phyloP scores from a whole-genome alignment of 1,284 basidiomycete genomes.

The Vanrija pseudolonga region DNA sequence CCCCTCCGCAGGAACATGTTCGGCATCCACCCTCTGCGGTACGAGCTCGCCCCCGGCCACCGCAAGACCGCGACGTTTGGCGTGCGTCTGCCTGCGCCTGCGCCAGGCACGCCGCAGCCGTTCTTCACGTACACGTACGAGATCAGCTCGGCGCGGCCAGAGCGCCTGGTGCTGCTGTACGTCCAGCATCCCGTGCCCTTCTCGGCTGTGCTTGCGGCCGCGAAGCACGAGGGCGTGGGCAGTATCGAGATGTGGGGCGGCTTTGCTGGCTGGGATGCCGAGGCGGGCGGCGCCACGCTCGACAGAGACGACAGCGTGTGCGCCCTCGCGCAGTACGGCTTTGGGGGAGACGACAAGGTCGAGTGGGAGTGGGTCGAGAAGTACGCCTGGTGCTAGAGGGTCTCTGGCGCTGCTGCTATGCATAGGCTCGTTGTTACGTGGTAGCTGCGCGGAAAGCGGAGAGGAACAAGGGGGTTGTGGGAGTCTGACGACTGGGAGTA shows the following conservation, averaged over 20 bases:
- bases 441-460: too few relatives aligned
- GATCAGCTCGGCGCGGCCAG: background rate
- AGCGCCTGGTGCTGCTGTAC: constrained; percentile 2
- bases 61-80: constrained; percentile 1
- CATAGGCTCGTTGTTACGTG: too few relatives aligned
- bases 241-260: constrained; percentile 7
- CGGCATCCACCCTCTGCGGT: constrained; percentile 5
- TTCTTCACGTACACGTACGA: constrained; percentile 5
- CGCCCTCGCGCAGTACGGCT: constrained; percentile 9
- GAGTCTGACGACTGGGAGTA: too few relatives aligned
- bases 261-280: constrained; percentile 3
- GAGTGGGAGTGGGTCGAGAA: constrained; percentile 14
- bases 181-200: constrained; percentile 3
- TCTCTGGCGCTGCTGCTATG: too few relatives aligned
- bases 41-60: background rate
- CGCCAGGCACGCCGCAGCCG: background rate
- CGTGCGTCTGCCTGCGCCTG: background rate
- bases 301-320: constrained; percentile 5
- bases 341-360: background rate
- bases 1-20: background rate
- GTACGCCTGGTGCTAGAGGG: background rate
- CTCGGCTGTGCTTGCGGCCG: constrained; percentile 6
- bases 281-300: background rate
- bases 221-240: constrained; percentile 2
- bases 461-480: too few relatives aligned